Conservation (phyloP, 2,329 filamentous ascomycete species). For the Talaromyces sp. region DNA sequence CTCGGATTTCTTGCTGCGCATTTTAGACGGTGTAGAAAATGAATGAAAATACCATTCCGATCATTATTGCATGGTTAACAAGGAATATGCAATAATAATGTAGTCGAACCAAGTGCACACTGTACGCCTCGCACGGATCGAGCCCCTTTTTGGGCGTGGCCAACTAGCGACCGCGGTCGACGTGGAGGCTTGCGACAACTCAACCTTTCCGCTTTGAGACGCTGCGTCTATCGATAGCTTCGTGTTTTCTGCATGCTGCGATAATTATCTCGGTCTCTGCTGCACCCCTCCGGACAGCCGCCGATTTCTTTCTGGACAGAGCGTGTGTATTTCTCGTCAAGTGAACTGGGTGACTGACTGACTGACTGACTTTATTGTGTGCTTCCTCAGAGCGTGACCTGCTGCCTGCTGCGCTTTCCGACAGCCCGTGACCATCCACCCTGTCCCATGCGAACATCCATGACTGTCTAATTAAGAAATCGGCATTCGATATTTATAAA, state of each 20-base stretch:
- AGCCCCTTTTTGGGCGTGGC: neutral
- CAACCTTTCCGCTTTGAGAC: neutral
- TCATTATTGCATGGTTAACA: neutral
- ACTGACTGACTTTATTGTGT: neutral
- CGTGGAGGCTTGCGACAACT: neutral
- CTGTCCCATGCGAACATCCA: neutral
- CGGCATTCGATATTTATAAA: neutral
- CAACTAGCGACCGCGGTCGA: neutral
- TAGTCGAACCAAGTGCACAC: neutral
- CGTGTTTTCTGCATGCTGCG: neutral
- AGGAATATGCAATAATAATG: neutral
- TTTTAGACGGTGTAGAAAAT: neutral
- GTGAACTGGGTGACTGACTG: neutral
- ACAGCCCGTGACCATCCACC: neutral
- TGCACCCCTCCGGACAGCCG: neutral
- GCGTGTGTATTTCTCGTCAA: neutral
- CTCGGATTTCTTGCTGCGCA: neutral
- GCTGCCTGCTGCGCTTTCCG: neutral
- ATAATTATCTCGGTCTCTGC: neutral
- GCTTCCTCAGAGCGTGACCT: neutral
- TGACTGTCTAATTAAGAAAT: neutral
- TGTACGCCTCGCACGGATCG: neutral
- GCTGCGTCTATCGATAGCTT: neutral
- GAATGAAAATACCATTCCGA: neutral
- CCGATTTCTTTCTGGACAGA: neutral